Evolutionary conservation across 2,329 filamentous ascomycete species (phyloP).

Genomic region (Xylaria sp.): DNA sequence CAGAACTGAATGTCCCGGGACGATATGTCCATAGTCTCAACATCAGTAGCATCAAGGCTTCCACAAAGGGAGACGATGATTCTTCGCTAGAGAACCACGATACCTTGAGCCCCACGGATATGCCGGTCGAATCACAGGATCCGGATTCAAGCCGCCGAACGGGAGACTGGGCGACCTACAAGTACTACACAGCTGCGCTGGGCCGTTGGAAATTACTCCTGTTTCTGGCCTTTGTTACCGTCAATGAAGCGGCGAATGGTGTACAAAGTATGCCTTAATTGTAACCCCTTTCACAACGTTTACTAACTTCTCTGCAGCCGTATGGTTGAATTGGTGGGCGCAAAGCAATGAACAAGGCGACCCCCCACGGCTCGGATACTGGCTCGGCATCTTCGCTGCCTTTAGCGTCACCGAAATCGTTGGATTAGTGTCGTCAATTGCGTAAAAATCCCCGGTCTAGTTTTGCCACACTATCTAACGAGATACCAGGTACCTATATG

Average conservation of each 20-base stretch:
- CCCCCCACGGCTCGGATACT: constrained; percentile 18
- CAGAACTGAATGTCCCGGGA: constrained; percentile 9
- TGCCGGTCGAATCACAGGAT: neutral
- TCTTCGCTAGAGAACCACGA: neutral
- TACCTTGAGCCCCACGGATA: neutral
- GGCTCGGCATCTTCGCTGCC: constrained; percentile 22
- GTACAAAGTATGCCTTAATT: constrained; percentile 12
- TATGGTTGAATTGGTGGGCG: constrained; percentile 28
- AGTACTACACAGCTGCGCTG: constrained; percentile 17
- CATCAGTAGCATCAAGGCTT: neutral
- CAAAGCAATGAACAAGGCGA: constrained; percentile 21
- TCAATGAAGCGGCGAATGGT: constrained; percentile 11
- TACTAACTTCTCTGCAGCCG: constrained; percentile 7
- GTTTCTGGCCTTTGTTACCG: constrained; percentile 8
- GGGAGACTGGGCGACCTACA: constrained; percentile 24
- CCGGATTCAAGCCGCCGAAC: constrained; percentile 18
- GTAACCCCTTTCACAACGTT: neutral
- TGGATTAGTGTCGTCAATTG: constrained; percentile 12
- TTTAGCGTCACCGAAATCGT: constrained; percentile 12
- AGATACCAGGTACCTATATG: constrained; percentile 4
- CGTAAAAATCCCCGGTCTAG: constrained; percentile 1
- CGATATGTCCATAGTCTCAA: constrained; percentile 19
- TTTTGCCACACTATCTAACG: neutral
- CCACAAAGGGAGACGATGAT: neutral
- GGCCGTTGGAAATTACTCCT: constrained; percentile 11